phyloP scores from a whole-genome alignment of 305 asterid species.

The Caryopteris hybrid region DNA sequence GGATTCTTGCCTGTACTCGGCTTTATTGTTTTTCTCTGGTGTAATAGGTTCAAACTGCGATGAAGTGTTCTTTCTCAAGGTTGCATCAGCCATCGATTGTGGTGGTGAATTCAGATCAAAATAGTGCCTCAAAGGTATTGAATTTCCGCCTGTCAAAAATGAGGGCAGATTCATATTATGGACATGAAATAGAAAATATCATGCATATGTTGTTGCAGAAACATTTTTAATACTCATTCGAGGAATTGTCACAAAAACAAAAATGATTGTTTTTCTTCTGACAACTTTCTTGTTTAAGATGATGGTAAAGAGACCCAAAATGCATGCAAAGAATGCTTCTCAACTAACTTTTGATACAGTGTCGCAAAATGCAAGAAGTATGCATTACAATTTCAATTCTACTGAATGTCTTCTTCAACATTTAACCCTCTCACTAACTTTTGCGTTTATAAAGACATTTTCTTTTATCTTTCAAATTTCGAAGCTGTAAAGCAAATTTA shows the following conservation, averaged over 20 bases:
- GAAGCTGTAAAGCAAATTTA: slow-evolving; percentile 4
- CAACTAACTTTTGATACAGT: not conserved
- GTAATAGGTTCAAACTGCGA: slow-evolving; percentile 62
- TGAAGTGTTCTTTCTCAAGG: slow-evolving; percentile 25
- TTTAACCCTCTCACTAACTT: not conserved
- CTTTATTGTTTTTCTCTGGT: slow-evolving; percentile 44
- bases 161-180: slow-evolving; percentile 21
- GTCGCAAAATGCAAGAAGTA: not conserved
- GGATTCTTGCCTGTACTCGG: slow-evolving; percentile 24
- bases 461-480: not conserved
- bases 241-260: not conserved
- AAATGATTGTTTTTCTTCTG: not conserved
- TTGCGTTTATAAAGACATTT: slow-evolving; percentile 2
- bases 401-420: not conserved
- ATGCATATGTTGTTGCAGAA: not conserved
- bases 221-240: not conserved
- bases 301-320: not conserved
- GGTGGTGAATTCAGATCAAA: slow-evolving; percentile 56
- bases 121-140: slow-evolving; percentile 29
- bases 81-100: slow-evolving; percentile 32
- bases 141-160: slow-evolving; percentile 44
- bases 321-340: not conserved
- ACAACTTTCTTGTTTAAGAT: not conserved
- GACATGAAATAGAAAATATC: slow-evolving; percentile 5
- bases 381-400: not conserved